Evolutionary conservation across 306 rosid genomes (phyloP).

Genomic region (Cicer chorassanicum): DNA sequence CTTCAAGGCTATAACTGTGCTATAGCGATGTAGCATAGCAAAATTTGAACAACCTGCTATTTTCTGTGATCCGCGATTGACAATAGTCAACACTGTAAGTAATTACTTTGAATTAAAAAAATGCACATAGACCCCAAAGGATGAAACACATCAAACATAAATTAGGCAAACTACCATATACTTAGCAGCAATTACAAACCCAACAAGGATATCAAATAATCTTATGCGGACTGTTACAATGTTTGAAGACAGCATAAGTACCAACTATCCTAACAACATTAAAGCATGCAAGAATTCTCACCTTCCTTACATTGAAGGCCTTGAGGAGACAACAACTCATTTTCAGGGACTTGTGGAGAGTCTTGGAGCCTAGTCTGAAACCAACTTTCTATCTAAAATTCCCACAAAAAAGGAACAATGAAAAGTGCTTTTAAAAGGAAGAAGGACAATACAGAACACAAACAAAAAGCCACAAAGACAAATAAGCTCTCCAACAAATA

Average conservation of each 20-base stretch:
- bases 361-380: constrained; percentile 63
- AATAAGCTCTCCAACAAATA: neutral
- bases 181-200: neutral
- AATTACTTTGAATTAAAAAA: neutral
- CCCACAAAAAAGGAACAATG: neutral
- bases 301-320: constrained; percentile 53
- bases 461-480: neutral
- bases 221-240: constrained; percentile 15
- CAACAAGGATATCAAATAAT: constrained; percentile 1
- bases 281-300: constrained; percentile 47
- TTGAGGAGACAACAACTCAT: constrained; percentile 43
- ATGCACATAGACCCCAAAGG: neutral
- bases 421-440: neutral
- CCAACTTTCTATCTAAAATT: constrained; percentile 75
- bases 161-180: neutral
- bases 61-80: too few relatives aligned
- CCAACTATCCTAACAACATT: constrained; percentile 48
- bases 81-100: too few relatives aligned
- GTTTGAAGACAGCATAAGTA: constrained; percentile 30
- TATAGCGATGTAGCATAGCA: too few relatives aligned
- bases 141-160: neutral
- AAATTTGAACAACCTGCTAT: too few relatives aligned
- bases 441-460: neutral
- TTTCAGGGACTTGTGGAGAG: constrained; percentile 50
- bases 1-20: too few relatives aligned